Evolutionary conservation across 345 rosid species (phyloP), one percentile per base, ranked within the genome.

Genomic region (Citrus medica): DNA sequence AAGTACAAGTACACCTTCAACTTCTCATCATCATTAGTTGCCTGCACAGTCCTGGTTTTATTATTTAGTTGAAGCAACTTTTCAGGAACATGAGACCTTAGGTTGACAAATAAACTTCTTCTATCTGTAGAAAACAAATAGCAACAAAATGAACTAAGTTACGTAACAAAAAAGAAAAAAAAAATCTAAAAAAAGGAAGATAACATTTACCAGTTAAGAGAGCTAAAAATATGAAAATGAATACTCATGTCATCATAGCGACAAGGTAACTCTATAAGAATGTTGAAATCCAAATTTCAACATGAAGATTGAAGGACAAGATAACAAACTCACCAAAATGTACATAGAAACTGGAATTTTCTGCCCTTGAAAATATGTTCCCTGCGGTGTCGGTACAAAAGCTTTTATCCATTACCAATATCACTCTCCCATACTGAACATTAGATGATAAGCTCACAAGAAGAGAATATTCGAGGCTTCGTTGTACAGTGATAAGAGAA

Each of bases 311-410:
- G 51, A 13, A 46, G 16, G 51, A 46, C 33, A 58, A 32, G 70
- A 38, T 4, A 68, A 21, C 14, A 53, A 56, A 88, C 94, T 89
- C 76, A 91, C 99, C 98, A 38, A 87, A 89, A 84, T 86, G 99
- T 70, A 95, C 88, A 76, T 69, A 79, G 82, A 89, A 88, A 76
- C 88, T 89, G 4, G 99, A 95, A 86, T 88, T 93, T 75, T 53
- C 74, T 17, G 88, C 79, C 85, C 99, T 90, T 56, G 80, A 77
- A 78, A 95, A 95, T 21, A 30, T 77, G 83, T 95, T 95, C 70
- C 98, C 98, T 22, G 97, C 95, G 66, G 70, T 40, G 65, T 95
- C 99, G 35, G 89, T 82, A 79, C 98, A 95, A 60, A 95, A 89
- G 55, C 58, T 73, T 84, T 86, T 92, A 71, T 89, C 89, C 96